Conservation (phyloP, 2,329 filamentous ascomycete species). For the Aureobasidium namibiae region DNA sequence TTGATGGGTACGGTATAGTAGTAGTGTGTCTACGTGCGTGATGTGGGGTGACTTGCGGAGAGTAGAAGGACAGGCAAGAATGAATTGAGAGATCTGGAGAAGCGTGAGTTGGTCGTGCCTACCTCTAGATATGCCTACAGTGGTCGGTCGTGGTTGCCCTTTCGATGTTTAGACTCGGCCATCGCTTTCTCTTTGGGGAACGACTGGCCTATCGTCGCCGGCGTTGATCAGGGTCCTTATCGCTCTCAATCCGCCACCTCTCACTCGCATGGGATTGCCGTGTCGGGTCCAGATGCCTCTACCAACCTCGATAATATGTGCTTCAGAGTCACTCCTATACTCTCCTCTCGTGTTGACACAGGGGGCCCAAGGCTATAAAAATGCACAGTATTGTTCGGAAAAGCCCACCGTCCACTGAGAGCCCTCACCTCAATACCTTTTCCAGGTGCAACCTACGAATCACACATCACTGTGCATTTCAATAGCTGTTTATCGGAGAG, state of each 20-base stretch:
- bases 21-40: not conserved
- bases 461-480: not conserved
- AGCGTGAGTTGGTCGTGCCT: not conserved
- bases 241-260: not conserved
- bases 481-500: not conserved
- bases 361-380: not conserved
- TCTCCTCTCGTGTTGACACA: not conserved
- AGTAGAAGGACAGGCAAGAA: not conserved
- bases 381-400: not conserved
- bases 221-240: not conserved
- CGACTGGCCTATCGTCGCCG: not conserved
- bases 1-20: not conserved
- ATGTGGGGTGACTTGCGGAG: not conserved
- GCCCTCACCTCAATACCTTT: not conserved
- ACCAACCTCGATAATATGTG: not conserved
- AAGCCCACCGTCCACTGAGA: not conserved
- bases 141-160: not conserved
- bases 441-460: not conserved
- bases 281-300: not conserved
- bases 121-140: slow-evolving; percentile 6
- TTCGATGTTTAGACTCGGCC: not conserved
- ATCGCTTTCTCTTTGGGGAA: slow-evolving; percentile 5
- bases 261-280: not conserved
- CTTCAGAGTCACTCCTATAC: not conserved
- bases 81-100: not conserved